Conservation (phyloP, 2,329 filamentous ascomycete species). For the Penicillium sp. region DNA sequence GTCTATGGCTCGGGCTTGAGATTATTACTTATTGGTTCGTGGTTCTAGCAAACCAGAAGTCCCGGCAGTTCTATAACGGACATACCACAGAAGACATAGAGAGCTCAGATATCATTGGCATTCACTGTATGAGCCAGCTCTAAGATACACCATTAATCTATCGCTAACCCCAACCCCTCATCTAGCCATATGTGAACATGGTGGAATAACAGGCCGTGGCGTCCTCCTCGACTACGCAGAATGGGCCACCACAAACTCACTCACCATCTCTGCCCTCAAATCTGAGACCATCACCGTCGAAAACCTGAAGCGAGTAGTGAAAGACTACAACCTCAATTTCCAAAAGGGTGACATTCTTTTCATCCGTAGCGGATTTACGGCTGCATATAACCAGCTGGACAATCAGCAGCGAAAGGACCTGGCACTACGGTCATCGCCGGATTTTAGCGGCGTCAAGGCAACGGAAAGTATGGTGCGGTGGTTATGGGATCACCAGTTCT, state of each 20-base stretch:
- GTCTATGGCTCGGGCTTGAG: too few relatives aligned
- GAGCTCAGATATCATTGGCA: conserved; percentile 19
- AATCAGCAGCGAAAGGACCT: conserved; percentile 15
- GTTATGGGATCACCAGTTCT: conserved; percentile 38
- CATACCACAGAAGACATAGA: conserved; percentile 23
- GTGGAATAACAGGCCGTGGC: conserved; percentile 24
- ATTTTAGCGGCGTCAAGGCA: conserved; percentile 35
- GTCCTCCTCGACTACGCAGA: conserved; percentile 23
- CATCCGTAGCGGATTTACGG: conserved; percentile 23
- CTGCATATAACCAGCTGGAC: conserved; percentile 18
- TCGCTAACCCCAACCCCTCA: neutral
- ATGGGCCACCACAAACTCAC: conserved; percentile 17
- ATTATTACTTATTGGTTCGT: neutral
- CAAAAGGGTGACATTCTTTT: conserved; percentile 23
- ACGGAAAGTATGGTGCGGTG: conserved; percentile 33
- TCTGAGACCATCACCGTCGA: conserved; percentile 19
- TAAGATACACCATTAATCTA: neutral
- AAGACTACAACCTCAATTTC: conserved; percentile 17
- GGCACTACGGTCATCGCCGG: conserved; percentile 17
- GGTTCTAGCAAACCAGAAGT: conserved; percentile 18
- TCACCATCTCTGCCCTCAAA: conserved; percentile 18
- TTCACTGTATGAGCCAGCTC: conserved; percentile 14
- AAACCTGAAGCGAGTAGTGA: conserved; percentile 13
- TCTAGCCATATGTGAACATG: conserved; percentile 20
- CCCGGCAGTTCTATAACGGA: conserved; percentile 23